phyloP scores from a whole-genome alignment of 495 filamentous ascomycete species.

The Hyphodiscus hymeniophilus region DNA sequence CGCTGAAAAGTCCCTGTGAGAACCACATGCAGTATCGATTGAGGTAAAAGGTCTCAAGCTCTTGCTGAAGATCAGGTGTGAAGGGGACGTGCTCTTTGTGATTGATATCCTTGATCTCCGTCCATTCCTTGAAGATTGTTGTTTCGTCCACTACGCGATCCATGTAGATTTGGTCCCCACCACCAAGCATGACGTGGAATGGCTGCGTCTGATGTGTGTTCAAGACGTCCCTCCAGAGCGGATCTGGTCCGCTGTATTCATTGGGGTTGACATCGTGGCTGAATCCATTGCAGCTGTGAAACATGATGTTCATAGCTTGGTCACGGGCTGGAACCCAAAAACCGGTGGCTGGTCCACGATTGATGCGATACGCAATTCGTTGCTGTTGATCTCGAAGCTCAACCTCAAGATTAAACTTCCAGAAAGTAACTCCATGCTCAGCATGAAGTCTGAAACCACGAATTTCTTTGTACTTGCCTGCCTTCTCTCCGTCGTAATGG shows the following conservation, averaged over 20 bases:
- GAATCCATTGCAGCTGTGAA: constrained; percentile 96
- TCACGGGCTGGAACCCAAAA: constrained; percentile 91
- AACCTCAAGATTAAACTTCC: constrained; percentile 90
- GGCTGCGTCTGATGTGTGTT: constrained; percentile 87
- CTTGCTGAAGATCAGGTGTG: constrained; percentile 66
- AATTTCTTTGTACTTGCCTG: constrained; percentile 69
- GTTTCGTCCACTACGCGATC: constrained; percentile 72
- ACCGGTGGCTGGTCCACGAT: constrained; percentile 75
- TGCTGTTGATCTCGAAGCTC: constrained; percentile 69
- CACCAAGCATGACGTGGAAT: constrained; percentile 97
- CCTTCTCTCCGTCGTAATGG: constrained; percentile 61
- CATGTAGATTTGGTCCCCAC: constrained; percentile 96
- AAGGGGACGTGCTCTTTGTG: constrained; percentile 71
- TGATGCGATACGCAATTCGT: constrained; percentile 92
- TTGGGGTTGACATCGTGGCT: constrained; percentile 69
- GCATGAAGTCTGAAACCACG: constrained; percentile 73
- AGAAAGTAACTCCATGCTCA: constrained; percentile 87
- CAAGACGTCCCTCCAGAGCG: constrained; percentile 91
- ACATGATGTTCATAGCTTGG: constrained; percentile 97
- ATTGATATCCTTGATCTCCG: constrained; percentile 67
- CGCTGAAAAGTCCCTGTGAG: constrained; percentile 85
- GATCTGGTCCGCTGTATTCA: constrained; percentile 83
- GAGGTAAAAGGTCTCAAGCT: constrained; percentile 81
- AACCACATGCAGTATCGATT: constrained; percentile 87
- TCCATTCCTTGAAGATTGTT: constrained; percentile 70